Conservation (phyloP, 805 yeast species). For the Danielia reshetovae region DNA sequence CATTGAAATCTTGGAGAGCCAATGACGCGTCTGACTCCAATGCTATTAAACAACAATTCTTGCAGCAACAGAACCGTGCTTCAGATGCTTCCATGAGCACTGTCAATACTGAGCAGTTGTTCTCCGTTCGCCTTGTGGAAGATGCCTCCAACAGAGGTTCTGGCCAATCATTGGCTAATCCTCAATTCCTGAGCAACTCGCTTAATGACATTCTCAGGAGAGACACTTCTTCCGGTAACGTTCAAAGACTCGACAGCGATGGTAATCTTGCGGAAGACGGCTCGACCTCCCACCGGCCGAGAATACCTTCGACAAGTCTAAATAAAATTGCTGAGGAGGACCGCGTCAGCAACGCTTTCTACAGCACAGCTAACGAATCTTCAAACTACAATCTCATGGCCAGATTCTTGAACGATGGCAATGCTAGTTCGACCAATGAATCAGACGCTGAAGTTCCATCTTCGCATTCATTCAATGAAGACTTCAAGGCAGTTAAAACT, state of each 20-base stretch:
- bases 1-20: conserved; percentile 43
- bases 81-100: conserved; percentile 75
- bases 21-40: conserved; percentile 28
- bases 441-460: background rate
- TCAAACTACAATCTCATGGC: conserved; percentile 15
- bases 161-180: conserved; percentile 20
- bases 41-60: conserved; percentile 15
- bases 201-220: conserved; percentile 23
- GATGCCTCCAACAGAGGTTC: conserved; percentile 39
- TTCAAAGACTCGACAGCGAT: conserved; percentile 43
- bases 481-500: conserved; percentile 25
- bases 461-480: conserved; percentile 17
- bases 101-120: conserved; percentile 77
- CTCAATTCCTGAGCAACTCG: conserved; percentile 21
- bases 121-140: conserved; percentile 74
- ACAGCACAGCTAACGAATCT: conserved; percentile 11
- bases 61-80: conserved; percentile 13
- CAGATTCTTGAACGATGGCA: conserved; percentile 9
- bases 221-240: conserved; percentile 31
- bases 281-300: conserved; percentile 11
- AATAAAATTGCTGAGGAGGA: conserved; percentile 14
- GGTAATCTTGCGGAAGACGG: conserved; percentile 35
- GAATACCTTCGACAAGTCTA: conserved; percentile 6
- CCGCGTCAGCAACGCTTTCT: conserved; percentile 5
- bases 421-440: background rate